A percentile compares a stretch with the other conserved stretches of the same genome.
phyloP scores from a whole-genome alignment of 345 rosid species.

The Gynandropsis gynandra region DNA sequence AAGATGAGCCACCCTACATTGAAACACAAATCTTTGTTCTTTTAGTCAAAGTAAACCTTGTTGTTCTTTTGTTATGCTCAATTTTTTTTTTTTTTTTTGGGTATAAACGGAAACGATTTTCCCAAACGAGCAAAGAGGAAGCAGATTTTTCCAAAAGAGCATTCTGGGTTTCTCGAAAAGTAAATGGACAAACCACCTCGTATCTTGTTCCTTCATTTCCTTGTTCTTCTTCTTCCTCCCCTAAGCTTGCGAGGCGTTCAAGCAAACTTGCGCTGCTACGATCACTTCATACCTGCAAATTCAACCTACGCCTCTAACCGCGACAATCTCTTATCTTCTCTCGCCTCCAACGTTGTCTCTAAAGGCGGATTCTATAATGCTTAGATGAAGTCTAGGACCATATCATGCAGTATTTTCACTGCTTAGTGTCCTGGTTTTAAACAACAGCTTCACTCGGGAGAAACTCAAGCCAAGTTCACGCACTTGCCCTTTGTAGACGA shows the following conservation, averaged over 20 bases:
- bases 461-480: constrained; percentile 20
- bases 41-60: too few species aligned
- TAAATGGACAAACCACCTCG: constrained; percentile 11
- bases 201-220: neutral
- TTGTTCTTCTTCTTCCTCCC: constrained; percentile 11
- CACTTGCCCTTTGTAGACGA: constrained; percentile 32
- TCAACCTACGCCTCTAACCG: constrained; percentile 28
- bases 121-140: too few species aligned
- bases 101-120: too few species aligned
- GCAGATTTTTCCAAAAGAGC: too few species aligned
- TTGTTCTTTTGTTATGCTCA: too few species aligned
- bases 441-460: constrained; percentile 24
- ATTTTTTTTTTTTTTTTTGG: too few species aligned
- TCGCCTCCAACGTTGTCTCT: constrained; percentile 18
- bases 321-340: constrained; percentile 23
- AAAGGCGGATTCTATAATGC: constrained; percentile 26
- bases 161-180: neutral
- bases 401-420: too few species aligned
- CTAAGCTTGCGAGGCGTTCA: constrained; percentile 9
- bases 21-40: too few species aligned
- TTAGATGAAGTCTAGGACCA: too few species aligned
- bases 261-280: constrained; percentile 11
- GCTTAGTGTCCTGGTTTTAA: too few species aligned
- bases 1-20: too few species aligned
- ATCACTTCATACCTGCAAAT: constrained; percentile 27